Base-by-base conservation (phyloP, 805 yeast species). In the Teunomyces gatunensis region DNA sequence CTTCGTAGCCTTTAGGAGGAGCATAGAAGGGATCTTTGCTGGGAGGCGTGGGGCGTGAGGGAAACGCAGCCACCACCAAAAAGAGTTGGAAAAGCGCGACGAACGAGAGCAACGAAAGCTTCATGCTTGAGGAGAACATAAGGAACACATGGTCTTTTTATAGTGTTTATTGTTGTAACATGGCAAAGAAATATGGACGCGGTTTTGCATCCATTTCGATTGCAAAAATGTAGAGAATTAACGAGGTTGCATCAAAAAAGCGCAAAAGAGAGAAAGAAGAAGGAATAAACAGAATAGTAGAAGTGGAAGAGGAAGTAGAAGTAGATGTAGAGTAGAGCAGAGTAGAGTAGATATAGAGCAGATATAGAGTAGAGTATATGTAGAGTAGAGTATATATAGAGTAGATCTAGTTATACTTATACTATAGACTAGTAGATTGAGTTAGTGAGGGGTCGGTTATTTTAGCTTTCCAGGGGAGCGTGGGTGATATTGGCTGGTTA, bases 21-120 rank as follows among this genome's bases (percentile, higher is more conserved):
- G 15, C 27, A 46, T 66, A 65, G 47, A 64, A 66, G 1, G 50
- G 48, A 44, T 65, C 71, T 13, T 56, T n/a, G 30, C 27, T 25
- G 13, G 42, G 42, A 6, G 34, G 34, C 34, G 15, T 32, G 34
- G 34, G 34, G 10, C 34, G 18, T 10, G 17, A 32, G 10, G 15
- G 34, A 15, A 32, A 32, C 17, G 34, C 34, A n/a, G 34, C 15
- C 17, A 32, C 34, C 17, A n/a, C 34, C 34, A 32, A 13, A 15
- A 32, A 32, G 15, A 32, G 34, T n/a, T 32, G 34, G 10, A 32
- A 32, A 32, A 32, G 34, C 13, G 34, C 34, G 17, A 32, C 9
- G 10, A 32, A 15, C 10, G 17, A 9, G 17, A 32, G 34, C 18
- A 7, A 32, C 10, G 34, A 13, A 10, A 32, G 5, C 12, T 32